phyloP scores from a whole-genome alignment of 2,329 filamentous ascomycete genomes.

The Canariomyces notabilis region DNA sequence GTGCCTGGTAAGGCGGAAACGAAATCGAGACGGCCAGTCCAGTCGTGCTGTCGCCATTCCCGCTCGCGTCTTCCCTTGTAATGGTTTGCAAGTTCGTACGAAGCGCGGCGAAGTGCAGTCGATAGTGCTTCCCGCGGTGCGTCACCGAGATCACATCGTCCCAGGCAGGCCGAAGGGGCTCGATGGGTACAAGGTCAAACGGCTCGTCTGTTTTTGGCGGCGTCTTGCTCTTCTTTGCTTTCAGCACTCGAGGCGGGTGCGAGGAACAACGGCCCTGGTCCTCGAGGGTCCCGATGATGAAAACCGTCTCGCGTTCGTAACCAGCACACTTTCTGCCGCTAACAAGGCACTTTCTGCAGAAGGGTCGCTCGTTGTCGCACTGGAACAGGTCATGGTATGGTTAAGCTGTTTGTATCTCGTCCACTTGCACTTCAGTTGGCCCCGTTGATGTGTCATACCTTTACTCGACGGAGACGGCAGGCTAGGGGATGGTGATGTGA shows the following conservation, averaged over 20 bases:
- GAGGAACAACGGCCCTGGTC: slow-evolving; percentile 53
- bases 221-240: slow-evolving; percentile 31
- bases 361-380: slow-evolving; percentile 59
- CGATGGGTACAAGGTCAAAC: slow-evolving; percentile 30
- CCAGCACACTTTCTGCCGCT: slow-evolving; percentile 55
- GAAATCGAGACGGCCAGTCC: slow-evolving; percentile 34
- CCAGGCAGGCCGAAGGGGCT: slow-evolving; percentile 48
- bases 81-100: slow-evolving; percentile 38
- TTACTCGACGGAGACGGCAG: slow-evolving; percentile 54
- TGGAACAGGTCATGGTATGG: slow-evolving; percentile 25
- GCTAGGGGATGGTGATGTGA: slow-evolving; percentile 31
- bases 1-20: slow-evolving; percentile 36
- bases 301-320: slow-evolving; percentile 58
- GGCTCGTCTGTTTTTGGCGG: slow-evolving; percentile 21
- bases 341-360: slow-evolving; percentile 55
- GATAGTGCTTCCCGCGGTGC: slow-evolving; percentile 33
- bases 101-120: slow-evolving; percentile 42
- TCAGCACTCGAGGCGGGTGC: slow-evolving; percentile 47
- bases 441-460: slow-evolving; percentile 37
- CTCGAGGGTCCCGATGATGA: slow-evolving; percentile 56
- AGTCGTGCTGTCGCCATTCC: slow-evolving; percentile 24
- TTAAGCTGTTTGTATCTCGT: background rate
- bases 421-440: background rate
- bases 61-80: slow-evolving; percentile 18
- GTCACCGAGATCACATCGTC: slow-evolving; percentile 41